phyloP scores from a whole-genome alignment of 1,284 basidiomycete genomes.

The Wallemia hederae region DNA sequence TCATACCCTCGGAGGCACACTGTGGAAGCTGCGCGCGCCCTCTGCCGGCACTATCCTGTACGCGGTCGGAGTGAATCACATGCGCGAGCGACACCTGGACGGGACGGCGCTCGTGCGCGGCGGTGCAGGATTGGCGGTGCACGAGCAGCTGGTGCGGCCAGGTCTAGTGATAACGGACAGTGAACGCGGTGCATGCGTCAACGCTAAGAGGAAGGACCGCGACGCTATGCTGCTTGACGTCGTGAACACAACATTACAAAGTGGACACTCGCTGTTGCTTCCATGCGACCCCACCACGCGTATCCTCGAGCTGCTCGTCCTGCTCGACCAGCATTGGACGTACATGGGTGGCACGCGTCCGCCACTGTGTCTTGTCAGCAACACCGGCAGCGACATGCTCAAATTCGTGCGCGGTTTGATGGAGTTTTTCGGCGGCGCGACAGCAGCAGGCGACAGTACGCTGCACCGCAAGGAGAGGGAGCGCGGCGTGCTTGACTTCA shows the following conservation, averaged over 20 bases:
- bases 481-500: conserved; percentile 20
- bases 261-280: conserved; percentile 49
- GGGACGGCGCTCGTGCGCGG: conserved; percentile 53
- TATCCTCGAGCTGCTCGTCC: conserved; percentile 67
- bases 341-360: conserved; percentile 32
- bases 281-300: conserved; percentile 85
- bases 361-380: conserved; percentile 72
- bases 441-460: conserved; percentile 61
- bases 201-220: conserved; percentile 64
- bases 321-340: conserved; percentile 94
- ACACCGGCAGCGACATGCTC: conserved; percentile 74
- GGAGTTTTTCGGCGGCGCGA: conserved; percentile 89
- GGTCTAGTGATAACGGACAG: conserved; percentile 84
- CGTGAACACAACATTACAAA: conserved; percentile 50
- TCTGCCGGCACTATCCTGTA: conserved; percentile 86
- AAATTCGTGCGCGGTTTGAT: conserved; percentile 88
- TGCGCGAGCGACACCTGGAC: conserved; percentile 80
- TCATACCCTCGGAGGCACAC: conserved; percentile 80
- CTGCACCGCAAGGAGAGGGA: conserved; percentile 25
- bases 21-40: conserved; percentile 94
- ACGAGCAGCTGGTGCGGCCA: conserved; percentile 53
- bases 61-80: conserved; percentile 88
- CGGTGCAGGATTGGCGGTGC: conserved; percentile 32
- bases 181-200: conserved; percentile 47
- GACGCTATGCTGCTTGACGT: conserved; percentile 68